Percentiles rank a stretch among this genome's conserved stretches.
Conservation (phyloP, 2,329 filamentous ascomycete species). For the Aureobasidium sp. region DNA sequence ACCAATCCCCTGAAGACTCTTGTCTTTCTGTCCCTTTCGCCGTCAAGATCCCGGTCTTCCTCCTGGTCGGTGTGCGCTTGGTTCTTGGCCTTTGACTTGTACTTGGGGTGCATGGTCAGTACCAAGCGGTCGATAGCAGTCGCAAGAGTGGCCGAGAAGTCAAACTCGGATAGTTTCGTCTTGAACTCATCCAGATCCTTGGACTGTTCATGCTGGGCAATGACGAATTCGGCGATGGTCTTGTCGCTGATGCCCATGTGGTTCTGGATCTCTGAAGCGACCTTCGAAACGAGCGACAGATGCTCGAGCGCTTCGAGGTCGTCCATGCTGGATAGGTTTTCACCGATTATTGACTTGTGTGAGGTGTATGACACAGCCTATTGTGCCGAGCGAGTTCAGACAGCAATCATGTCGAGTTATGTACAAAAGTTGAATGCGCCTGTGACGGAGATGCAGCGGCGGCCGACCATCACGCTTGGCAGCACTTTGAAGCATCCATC, state of each 20-base stretch:
- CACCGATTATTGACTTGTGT: not conserved
- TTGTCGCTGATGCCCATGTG: slow-evolving; percentile 88
- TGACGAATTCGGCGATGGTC: slow-evolving; percentile 92
- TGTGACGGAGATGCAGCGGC: not conserved
- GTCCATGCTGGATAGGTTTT: slow-evolving; percentile 52
- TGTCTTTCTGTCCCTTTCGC: slow-evolving; percentile 59
- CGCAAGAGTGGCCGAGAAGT: slow-evolving; percentile 76
- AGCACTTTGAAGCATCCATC: not conserved
- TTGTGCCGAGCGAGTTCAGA: not conserved
- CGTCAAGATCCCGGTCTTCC: slow-evolving; percentile 32
- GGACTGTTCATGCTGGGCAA: slow-evolving; percentile 76
- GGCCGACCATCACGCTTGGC: not conserved
- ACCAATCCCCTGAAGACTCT: slow-evolving; percentile 85
- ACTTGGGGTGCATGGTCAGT: slow-evolving; percentile 80
- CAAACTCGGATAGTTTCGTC: slow-evolving; percentile 63
- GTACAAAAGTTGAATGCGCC: not conserved
- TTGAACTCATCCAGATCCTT: slow-evolving; percentile 65
- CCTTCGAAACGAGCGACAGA: slow-evolving; percentile 87
- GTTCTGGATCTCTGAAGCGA: slow-evolving; percentile 89
- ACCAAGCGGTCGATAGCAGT: slow-evolving; percentile 89
- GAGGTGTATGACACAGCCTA: not conserved
- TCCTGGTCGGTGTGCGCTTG: slow-evolving; percentile 24
- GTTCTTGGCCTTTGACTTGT: slow-evolving; percentile 46
- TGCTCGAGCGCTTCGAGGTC: slow-evolving; percentile 87
- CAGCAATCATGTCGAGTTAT: not conserved